Conservation (phyloP, 768 basidiomycete species). For the Trametes punicea region DNA sequence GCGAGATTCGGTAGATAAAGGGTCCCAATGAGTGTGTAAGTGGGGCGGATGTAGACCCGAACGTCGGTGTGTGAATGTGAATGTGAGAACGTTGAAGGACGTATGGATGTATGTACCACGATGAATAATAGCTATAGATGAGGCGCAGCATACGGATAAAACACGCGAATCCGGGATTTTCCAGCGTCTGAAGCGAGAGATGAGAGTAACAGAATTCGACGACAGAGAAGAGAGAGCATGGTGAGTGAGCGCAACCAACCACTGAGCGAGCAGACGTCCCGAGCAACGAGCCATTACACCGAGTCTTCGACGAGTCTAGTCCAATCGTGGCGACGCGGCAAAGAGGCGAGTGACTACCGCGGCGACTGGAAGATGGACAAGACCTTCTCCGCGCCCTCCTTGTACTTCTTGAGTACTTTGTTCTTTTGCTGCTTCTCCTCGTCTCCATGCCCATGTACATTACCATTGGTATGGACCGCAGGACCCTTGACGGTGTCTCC, state of each 20-base stretch:
- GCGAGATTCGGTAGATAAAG: background rate
- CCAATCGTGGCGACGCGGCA: background rate
- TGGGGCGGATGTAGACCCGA: too few relatives aligned
- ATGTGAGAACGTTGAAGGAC: background rate
- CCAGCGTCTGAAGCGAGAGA: slow-evolving; percentile 12
- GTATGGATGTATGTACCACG: slow-evolving; percentile 11
- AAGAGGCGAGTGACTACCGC: slow-evolving; percentile 30
- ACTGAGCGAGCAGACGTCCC: background rate
- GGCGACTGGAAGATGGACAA: slow-evolving; percentile 79
- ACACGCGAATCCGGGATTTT: background rate
- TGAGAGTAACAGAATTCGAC: background rate
- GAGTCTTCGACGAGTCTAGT: background rate
- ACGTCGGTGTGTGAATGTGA: background rate
- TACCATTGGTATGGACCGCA: slow-evolving; percentile 19
- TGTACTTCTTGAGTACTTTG: slow-evolving; percentile 82
- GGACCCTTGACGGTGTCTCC: slow-evolving; percentile 32
- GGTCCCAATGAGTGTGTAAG: slow-evolving; percentile 19
- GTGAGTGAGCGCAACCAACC: slow-evolving; percentile 8
- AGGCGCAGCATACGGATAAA: slow-evolving; percentile 23
- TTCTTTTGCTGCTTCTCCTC: slow-evolving; percentile 57
- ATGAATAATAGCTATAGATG: slow-evolving; percentile 27
- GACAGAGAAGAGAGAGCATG: slow-evolving; percentile 12
- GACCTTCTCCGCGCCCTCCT: slow-evolving; percentile 83
- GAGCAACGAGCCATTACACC: background rate
- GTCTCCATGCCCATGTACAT: slow-evolving; percentile 29